These are phyloP conservation scores for Globisporangium cystogenes DNA, from an alignment of 352 stramenopile genomes.

Conservation along the genomic window DNA sequence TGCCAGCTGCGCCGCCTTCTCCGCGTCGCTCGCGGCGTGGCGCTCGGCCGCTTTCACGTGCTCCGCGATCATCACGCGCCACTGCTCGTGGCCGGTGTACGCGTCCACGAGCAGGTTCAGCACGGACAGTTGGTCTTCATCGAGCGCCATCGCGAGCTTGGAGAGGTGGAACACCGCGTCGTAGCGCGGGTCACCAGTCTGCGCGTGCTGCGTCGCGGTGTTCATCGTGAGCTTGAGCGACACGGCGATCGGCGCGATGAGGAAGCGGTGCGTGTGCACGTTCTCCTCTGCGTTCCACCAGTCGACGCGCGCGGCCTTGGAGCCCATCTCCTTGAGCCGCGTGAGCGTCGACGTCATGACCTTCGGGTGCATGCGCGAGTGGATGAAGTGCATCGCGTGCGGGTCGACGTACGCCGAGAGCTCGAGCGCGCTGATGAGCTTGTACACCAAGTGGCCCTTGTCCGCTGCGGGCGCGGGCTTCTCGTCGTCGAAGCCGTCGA, in stretches of 20 bases:
- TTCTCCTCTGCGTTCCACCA: conserved; percentile 80
- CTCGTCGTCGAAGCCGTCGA: conserved; percentile 61
- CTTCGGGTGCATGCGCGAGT: conserved; percentile 73
- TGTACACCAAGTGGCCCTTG: conserved; percentile 75
- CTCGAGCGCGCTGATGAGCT: conserved; percentile 83
- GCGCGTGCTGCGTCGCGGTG: conserved; percentile 56
- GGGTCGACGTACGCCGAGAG: conserved; percentile 86
- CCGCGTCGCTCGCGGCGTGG: conserved; percentile 35
- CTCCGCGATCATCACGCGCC: conserved; percentile 63
- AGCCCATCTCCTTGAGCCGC: conserved; percentile 81
- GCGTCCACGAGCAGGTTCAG: conserved; percentile 72
- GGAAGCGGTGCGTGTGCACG: conserved; percentile 69
- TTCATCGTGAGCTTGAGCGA: conserved; percentile 89
- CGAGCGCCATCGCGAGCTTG: conserved; percentile 60
- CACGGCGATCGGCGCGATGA: conserved; percentile 78
- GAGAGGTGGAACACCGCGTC: conserved; percentile 76
- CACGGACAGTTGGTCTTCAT: conserved; percentile 84
- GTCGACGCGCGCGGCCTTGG: conserved; percentile 39
- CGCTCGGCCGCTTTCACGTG: conserved; percentile 58
- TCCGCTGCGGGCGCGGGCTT: conserved; percentile 17
- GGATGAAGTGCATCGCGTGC: conserved; percentile 80
- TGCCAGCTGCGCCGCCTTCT: conserved; percentile 30
- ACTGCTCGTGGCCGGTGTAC: conserved; percentile 66
- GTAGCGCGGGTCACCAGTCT: conserved; percentile 77
- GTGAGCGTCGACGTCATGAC: conserved; percentile 70